Evolutionary conservation across 805 yeast genomes (phyloP).

Genomic region (Clavispora phyllophila): DNA sequence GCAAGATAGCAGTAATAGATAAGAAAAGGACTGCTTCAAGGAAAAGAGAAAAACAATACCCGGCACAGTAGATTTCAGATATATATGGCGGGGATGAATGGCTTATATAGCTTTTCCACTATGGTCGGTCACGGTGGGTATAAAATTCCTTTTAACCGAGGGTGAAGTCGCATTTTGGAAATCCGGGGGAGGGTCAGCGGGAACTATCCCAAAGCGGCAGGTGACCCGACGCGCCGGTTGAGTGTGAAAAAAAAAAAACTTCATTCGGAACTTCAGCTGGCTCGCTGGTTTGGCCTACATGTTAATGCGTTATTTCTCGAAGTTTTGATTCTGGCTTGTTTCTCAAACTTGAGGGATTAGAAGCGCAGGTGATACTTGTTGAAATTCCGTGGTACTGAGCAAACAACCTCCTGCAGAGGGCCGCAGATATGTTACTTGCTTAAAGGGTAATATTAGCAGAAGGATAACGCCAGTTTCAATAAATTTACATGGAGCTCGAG

Average conservation of each 20-base stretch:
- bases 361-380: no score
- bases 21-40: not conserved
- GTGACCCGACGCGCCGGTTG: not conserved
- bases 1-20: not conserved
- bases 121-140: not conserved
- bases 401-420: no score
- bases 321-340: no score
- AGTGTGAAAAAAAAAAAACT: no score
- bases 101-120: not conserved
- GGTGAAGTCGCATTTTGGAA: conserved; percentile 1
- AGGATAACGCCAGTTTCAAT: no score
- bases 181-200: not conserved
- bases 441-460: no score
- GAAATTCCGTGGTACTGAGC: no score
- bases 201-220: not conserved
- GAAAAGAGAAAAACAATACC: not conserved
- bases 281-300: no score
- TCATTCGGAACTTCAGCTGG: not conserved
- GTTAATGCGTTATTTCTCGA: no score
- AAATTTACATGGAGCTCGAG: no score
- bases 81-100: not conserved
- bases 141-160: conserved; percentile 9
- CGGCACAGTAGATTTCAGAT: not conserved
- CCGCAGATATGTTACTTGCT: no score
- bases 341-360: no score